Conservation (phyloP, 1,139 yeast genomes). For the Geotrichum candidum region DNA sequence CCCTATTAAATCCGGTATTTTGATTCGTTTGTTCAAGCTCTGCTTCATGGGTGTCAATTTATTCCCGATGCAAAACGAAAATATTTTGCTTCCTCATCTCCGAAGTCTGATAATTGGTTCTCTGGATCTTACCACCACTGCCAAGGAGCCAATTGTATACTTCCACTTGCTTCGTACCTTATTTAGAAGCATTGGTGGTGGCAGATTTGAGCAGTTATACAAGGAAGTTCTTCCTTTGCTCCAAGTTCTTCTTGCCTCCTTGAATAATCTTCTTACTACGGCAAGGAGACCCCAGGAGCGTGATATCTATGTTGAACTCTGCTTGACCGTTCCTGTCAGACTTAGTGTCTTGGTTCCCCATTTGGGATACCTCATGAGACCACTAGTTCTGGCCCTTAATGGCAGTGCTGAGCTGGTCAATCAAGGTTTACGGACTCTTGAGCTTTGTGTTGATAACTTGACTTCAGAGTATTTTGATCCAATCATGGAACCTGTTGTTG, state of each 20-base stretch:
- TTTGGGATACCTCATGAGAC: constrained; percentile 78
- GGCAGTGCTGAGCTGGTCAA: constrained; percentile 88
- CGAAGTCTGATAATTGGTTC: constrained; percentile 77
- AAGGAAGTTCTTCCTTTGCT: constrained; percentile 88
- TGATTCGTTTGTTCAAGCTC: constrained; percentile 79
- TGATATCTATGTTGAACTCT: constrained; percentile 88
- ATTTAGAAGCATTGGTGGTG: constrained; percentile 94
- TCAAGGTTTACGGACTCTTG: constrained; percentile 90
- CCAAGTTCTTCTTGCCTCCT: constrained; percentile 77
- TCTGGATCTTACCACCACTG: constrained; percentile 72
- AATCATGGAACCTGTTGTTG: constrained; percentile 89
- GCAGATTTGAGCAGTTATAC: constrained; percentile 84
- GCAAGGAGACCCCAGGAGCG: constrained; percentile 87
- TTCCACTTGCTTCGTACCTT: constrained; percentile 82
- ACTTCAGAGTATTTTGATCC: constrained; percentile 98
- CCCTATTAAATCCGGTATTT: constrained; percentile 68
- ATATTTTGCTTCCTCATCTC: constrained; percentile 80
- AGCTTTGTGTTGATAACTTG: constrained; percentile 91
- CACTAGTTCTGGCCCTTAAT: constrained; percentile 82
- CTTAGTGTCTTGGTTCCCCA: constrained; percentile 91
- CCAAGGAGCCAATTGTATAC: constrained; percentile 86
- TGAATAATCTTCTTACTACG: constrained; percentile 74
- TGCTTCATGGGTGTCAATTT: constrained; percentile 94
- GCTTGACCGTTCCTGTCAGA: constrained; percentile 92
- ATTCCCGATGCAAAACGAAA: constrained; percentile 82